phyloP scores from a whole-genome alignment of 2,329 filamentous ascomycete species.

The Botrytis fabae region DNA sequence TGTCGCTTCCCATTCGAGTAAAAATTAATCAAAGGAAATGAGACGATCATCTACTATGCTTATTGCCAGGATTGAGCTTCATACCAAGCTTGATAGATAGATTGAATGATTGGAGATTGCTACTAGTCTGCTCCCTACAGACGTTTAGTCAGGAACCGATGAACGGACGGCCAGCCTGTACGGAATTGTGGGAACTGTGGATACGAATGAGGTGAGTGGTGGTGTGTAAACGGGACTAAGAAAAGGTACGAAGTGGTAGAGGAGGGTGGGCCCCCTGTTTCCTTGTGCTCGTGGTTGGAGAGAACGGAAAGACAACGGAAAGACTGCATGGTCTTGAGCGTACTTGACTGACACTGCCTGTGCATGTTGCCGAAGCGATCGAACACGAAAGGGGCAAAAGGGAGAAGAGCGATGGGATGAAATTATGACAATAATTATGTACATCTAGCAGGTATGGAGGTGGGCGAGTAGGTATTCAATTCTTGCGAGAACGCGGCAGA shows the following conservation, averaged over 20 bases:
- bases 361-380: not conserved
- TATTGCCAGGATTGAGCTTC: not conserved
- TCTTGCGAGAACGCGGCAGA: too few relatives aligned
- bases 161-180: not conserved
- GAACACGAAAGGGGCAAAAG: not conserved
- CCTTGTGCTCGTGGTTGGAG: not conserved
- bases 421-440: not conserved
- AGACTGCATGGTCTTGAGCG: slow-evolving; percentile 1
- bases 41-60: not conserved
- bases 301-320: not conserved
- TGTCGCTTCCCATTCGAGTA: not conserved
- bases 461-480: too few relatives aligned
- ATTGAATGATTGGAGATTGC: not conserved
- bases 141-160: slow-evolving; percentile 6
- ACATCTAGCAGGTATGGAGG: too few relatives aligned
- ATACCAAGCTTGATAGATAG: not conserved
- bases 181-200: not conserved
- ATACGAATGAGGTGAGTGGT: not conserved
- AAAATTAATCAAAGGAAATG: slow-evolving; percentile 2
- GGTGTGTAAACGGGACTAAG: not conserved
- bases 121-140: not conserved
- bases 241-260: not conserved
- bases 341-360: not conserved
- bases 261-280: not conserved
- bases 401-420: not conserved